phyloP scores from a whole-genome alignment of 371 early-diverging fungal genomes.

The Encephalitozoon hellem region DNA sequence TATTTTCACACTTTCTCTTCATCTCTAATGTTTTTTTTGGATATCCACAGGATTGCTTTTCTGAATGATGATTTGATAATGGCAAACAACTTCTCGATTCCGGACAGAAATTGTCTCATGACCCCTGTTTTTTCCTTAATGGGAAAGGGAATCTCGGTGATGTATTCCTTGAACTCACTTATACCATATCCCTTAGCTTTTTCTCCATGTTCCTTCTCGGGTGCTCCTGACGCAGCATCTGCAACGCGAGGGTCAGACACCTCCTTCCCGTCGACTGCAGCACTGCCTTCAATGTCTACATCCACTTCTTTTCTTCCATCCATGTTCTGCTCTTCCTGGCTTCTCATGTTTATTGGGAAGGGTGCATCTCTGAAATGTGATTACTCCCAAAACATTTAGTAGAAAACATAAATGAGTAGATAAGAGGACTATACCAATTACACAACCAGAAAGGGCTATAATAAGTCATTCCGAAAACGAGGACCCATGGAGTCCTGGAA shows the following conservation, averaged over 20 bases:
- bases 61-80: neutral
- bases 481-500: constrained; percentile 11
- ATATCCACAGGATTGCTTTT: neutral
- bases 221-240: neutral
- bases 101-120: constrained; percentile 1
- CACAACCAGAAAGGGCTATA: neutral
- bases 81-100: neutral
- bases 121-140: neutral
- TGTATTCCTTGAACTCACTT: neutral
- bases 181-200: neutral
- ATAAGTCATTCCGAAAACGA: neutral
- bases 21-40: neutral
- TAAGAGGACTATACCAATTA: no score
- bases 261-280: neutral
- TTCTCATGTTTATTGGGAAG: neutral
- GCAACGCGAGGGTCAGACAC: neutral
- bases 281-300: neutral
- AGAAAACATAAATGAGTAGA: neutral
- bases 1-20: neutral
- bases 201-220: neutral
- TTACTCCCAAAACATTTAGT: neutral
- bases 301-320: neutral
- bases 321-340: neutral
- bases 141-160: neutral
- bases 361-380: neutral